Percentiles rank a stretch among this genome's conserved stretches.
Evolutionary conservation across 1,284 basidiomycete species (phyloP).

Genomic region (Clitocybe nebularis): DNA sequence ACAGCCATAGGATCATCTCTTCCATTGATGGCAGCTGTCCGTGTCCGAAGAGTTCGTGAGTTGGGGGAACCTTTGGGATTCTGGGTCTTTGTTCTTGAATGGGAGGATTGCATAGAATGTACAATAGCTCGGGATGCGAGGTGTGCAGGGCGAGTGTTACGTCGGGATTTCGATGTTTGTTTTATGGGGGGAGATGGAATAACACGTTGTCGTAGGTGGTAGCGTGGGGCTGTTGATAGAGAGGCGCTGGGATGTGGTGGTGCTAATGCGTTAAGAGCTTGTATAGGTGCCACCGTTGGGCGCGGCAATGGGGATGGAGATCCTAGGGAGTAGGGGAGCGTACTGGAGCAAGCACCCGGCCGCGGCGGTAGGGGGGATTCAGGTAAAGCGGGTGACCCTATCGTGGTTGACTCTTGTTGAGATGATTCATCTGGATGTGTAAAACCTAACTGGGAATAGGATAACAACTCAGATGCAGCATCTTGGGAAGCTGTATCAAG

Average conservation of each 20-base stretch:
- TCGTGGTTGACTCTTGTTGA: constrained; percentile 14
- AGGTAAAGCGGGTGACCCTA: constrained; percentile 16
- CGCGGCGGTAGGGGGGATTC: constrained; percentile 5
- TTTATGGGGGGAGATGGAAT: constrained; percentile 5
- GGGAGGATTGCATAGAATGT: constrained; percentile 19
- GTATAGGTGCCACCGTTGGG: constrained; percentile 6
- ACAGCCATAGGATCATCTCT: background rate
- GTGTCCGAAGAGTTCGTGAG: constrained; percentile 17
- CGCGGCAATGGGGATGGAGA: constrained; percentile 7
- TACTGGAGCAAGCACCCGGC: background rate
- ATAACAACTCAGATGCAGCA: constrained; percentile 25
- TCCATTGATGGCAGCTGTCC: constrained; percentile 1
- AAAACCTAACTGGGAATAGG: constrained; percentile 33
- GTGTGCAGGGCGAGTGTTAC: constrained; percentile 13
- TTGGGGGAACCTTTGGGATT: constrained; percentile 14
- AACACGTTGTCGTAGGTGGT: constrained; percentile 25
- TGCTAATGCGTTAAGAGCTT: constrained; percentile 1
- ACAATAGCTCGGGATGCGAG: constrained; percentile 10
- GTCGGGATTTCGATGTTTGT: constrained; percentile 16
- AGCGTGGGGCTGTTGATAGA: too few relatives aligned
- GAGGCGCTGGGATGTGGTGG: too few relatives aligned
- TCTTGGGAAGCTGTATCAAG: constrained; percentile 32
- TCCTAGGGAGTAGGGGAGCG: background rate
- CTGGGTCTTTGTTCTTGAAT: constrained; percentile 18
- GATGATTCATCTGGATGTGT: constrained; percentile 13